These are phyloP conservation scores for Ustilago loliicola DNA, from an alignment of 1,284 basidiomycete genomes.

Conservation along the genomic window DNA sequence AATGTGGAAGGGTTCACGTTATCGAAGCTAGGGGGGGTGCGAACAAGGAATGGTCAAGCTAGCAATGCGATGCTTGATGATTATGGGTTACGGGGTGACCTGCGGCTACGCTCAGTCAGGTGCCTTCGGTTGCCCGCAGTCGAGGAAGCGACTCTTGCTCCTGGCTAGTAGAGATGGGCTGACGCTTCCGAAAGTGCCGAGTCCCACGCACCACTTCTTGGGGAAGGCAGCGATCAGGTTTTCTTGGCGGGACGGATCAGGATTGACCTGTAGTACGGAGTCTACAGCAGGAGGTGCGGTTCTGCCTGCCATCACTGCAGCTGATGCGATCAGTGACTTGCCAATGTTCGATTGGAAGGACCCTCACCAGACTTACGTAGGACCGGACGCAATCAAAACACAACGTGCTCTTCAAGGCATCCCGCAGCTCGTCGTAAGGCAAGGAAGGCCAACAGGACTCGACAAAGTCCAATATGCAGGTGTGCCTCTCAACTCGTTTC, in stretches of 20 bases:
- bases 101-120: slow-evolving; percentile 37
- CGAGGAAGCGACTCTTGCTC: slow-evolving; percentile 27
- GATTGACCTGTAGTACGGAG: neutral
- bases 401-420: slow-evolving; percentile 15
- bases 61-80: slow-evolving; percentile 17
- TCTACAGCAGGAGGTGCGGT: neutral
- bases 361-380: slow-evolving; percentile 34
- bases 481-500: slow-evolving; percentile 23
- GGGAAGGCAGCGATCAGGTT: slow-evolving; percentile 11
- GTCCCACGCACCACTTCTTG: slow-evolving; percentile 28
- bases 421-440: slow-evolving; percentile 18
- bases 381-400: slow-evolving; percentile 17
- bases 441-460: slow-evolving; percentile 2
- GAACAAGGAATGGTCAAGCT: slow-evolving; percentile 35
- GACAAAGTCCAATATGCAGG: neutral
- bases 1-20: slow-evolving; percentile 39
- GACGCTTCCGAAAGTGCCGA: slow-evolving; percentile 28
- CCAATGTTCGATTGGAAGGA: slow-evolving; percentile 43
- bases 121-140: slow-evolving; percentile 36
- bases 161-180: slow-evolving; percentile 17
- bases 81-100: slow-evolving; percentile 27
- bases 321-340: slow-evolving; percentile 38
- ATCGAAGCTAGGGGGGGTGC: slow-evolving; percentile 24
- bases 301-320: slow-evolving; percentile 22
- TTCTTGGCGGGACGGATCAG: slow-evolving; percentile 24